Percentiles rank a stretch among this genome's conserved stretches.
Conservation (phyloP, 345 rosid species). For the Brassica napus region DNA sequence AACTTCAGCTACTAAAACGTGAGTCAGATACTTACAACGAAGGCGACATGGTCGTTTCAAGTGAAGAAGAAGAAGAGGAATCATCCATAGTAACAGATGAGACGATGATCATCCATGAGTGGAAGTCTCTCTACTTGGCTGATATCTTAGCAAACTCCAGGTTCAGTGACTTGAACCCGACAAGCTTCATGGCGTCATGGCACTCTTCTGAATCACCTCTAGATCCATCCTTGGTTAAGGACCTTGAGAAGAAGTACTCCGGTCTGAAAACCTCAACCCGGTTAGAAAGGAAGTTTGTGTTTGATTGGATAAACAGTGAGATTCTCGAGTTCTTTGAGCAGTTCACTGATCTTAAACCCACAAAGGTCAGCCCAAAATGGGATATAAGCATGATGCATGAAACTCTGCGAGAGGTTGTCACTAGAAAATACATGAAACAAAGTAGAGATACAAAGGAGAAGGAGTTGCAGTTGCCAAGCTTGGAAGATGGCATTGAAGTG, state of each 20-base stretch:
- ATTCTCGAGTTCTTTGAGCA: slow-evolving; percentile 51
- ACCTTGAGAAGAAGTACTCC: slow-evolving; percentile 63
- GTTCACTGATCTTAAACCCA: slow-evolving; percentile 35
- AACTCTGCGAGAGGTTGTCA: too few species aligned
- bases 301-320: slow-evolving; percentile 55
- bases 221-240: slow-evolving; percentile 55
- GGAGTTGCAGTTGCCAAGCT: slow-evolving; percentile 50
- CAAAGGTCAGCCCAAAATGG: slow-evolving; percentile 39
- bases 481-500: slow-evolving; percentile 49
- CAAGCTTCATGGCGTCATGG: slow-evolving; percentile 51
- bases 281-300: slow-evolving; percentile 61
- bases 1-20: slow-evolving; percentile 72
- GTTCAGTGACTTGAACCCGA: slow-evolving; percentile 42
- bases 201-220: slow-evolving; percentile 42
- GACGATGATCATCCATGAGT: slow-evolving; percentile 21
- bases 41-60: slow-evolving; percentile 56
- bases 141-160: slow-evolving; percentile 57
- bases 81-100: slow-evolving; percentile 32
- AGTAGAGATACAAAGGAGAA: slow-evolving; percentile 42
- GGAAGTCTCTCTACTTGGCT: slow-evolving; percentile 50
- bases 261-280: slow-evolving; percentile 41
- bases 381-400: slow-evolving; percentile 44
- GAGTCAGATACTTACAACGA: slow-evolving; percentile 64
- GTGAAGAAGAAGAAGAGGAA: slow-evolving; percentile 60
- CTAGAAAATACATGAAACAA: slow-evolving; percentile 33